Percentiles rank a stretch among this genome's conserved stretches.
phyloP scores from a whole-genome alignment of 805 yeast species.

The Wickerhamiella hasegawae region DNA sequence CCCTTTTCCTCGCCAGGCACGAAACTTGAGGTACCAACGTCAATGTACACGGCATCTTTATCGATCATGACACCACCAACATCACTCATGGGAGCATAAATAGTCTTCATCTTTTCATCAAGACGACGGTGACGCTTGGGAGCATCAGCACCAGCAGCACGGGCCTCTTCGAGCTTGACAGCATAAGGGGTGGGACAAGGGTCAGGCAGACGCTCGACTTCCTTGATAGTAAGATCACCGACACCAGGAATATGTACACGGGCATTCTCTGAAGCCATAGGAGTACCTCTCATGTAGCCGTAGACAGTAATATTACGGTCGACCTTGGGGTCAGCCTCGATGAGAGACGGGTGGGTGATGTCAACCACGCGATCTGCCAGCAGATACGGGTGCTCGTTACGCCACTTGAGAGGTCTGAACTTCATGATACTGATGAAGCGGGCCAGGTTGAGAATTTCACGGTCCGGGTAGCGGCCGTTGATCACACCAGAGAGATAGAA shows the following conservation, averaged over 20 bases:
- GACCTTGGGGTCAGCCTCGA: constrained; percentile 63
- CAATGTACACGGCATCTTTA: constrained; percentile 93
- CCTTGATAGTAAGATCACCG: constrained; percentile 67
- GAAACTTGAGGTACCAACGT: constrained; percentile 43
- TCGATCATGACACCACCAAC: constrained; percentile 98
- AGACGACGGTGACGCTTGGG: constrained; percentile 64
- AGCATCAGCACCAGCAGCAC: constrained; percentile 39
- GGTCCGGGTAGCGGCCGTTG: constrained; percentile 94
- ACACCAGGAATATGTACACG: constrained; percentile 89
- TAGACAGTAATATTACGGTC: constrained; percentile 84
- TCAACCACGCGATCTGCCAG: constrained; percentile 86
- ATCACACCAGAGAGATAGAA: constrained; percentile 90
- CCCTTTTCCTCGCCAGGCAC: constrained; percentile 55
- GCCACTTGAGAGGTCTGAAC: constrained; percentile 97
- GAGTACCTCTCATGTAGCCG: constrained; percentile 91
- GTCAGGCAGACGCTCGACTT: constrained; percentile 83
- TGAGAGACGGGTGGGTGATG: constrained; percentile 75
- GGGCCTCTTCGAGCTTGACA: constrained; percentile 57
- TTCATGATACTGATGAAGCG: constrained; percentile 95
- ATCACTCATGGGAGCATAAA: constrained; percentile 98
- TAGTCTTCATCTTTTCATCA: constrained; percentile 84
- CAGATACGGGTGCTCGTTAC: constrained; percentile 93
- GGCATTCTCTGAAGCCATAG: constrained; percentile 51
- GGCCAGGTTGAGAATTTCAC: constrained; percentile 82
- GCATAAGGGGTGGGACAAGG: constrained; percentile 97